phyloP scores from a whole-genome alignment of 176 grass and related monocot species.

The Aechmea fasciata region DNA sequence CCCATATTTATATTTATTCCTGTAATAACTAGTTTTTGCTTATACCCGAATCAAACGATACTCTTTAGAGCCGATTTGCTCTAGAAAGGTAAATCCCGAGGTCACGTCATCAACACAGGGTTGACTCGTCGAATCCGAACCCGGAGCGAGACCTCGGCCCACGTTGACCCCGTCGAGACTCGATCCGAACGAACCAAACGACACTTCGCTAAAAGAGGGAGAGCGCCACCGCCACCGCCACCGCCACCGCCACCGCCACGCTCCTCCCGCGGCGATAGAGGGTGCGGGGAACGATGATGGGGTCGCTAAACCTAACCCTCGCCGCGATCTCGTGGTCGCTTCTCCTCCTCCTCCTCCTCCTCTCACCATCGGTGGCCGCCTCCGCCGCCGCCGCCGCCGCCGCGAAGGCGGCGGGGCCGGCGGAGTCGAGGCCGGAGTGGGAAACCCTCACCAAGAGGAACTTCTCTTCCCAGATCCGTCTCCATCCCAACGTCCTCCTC shows the following conservation, averaged over 20 bases:
- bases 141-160: no score
- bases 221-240: background rate
- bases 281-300: background rate
- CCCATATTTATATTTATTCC: no score
- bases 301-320: slow-evolving; percentile 15
- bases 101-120: no score
- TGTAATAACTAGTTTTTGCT: no score
- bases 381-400: background rate
- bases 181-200: no score
- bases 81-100: no score
- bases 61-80: no score
- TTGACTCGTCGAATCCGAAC: no score
- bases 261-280: background rate
- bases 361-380: slow-evolving; percentile 8
- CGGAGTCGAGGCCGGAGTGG: slow-evolving; percentile 29
- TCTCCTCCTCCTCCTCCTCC: slow-evolving; percentile 15
- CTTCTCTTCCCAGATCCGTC: slow-evolving; percentile 88
- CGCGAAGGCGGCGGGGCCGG: slow-evolving; percentile 1
- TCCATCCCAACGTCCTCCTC: slow-evolving; percentile 56
- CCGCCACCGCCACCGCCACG: background rate
- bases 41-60: no score
- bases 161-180: no score
- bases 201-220: no score
- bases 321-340: slow-evolving; percentile 25
- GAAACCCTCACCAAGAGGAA: slow-evolving; percentile 46